A percentile compares a stretch with the other conserved stretches of the same genome.
phyloP scores from a whole-genome alignment of 495 filamentous ascomycete species.

The Chaetomium tenue region DNA sequence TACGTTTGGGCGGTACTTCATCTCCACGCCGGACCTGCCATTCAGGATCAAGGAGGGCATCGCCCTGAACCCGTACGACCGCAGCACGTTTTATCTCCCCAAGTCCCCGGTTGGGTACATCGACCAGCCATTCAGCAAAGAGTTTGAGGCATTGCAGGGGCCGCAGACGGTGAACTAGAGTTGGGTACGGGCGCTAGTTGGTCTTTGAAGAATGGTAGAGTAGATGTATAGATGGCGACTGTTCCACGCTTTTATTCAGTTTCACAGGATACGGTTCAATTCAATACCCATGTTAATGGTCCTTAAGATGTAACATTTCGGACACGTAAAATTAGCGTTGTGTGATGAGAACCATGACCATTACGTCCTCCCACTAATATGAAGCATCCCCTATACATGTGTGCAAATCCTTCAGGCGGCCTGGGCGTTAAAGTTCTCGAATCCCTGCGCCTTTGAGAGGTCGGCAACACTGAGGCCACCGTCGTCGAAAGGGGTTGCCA shows the following conservation, averaged over 20 bases:
- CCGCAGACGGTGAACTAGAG: slow-evolving; percentile 19
- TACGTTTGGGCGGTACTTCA: slow-evolving; percentile 64
- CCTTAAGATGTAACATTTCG: no score
- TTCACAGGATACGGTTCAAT: no score
- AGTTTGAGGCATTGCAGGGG: slow-evolving; percentile 39
- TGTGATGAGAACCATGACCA: background rate
- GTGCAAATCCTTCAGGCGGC: slow-evolving; percentile 10
- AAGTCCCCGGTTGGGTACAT: slow-evolving; percentile 58
- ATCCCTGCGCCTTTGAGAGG: slow-evolving; percentile 50
- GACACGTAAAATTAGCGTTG: background rate
- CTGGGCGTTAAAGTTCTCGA: slow-evolving; percentile 54
- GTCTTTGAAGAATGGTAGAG: background rate
- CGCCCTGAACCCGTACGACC: slow-evolving; percentile 55
- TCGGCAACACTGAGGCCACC: slow-evolving; percentile 56
- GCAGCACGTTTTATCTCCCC: slow-evolving; percentile 57
- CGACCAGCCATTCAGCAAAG: slow-evolving; percentile 62
- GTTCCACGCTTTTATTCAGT: no score
- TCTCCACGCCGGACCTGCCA: slow-evolving; percentile 69
- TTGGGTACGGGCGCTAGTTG: background rate
- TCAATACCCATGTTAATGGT: no score
- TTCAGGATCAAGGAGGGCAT: slow-evolving; percentile 60
- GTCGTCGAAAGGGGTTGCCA: slow-evolving; percentile 49
- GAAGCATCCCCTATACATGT: background rate
- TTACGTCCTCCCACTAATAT: background rate
- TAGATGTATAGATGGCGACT: background rate